Conservation (phyloP, 2,329 filamentous ascomycete species). For the Rutstroemia sp. region DNA sequence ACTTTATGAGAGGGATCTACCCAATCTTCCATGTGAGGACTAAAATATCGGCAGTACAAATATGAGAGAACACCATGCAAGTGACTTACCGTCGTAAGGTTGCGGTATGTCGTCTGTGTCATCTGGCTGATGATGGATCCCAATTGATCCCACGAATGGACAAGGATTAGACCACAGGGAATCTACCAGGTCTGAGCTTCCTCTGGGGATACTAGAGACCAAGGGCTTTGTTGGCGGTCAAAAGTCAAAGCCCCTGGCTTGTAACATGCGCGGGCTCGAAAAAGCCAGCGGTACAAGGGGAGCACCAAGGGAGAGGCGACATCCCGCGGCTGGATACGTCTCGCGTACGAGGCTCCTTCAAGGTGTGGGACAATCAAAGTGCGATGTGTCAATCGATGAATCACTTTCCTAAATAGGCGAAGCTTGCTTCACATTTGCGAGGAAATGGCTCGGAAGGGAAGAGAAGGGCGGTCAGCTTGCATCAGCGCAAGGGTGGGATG, state of each 20-base stretch:
- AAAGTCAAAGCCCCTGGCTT: conserved; percentile 26
- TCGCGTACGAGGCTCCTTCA: conserved; percentile 9
- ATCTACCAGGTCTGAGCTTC: conserved; percentile 28
- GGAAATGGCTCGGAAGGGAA: background rate
- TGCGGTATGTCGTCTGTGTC: conserved; percentile 29
- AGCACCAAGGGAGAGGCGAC: conserved; percentile 5
- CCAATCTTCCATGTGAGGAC: conserved; percentile 19
- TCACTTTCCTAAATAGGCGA: conserved; percentile 5
- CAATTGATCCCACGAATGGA: conserved; percentile 20
- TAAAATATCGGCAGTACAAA: conserved; percentile 28
- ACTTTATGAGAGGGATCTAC: conserved; percentile 19
- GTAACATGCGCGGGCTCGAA: conserved; percentile 22
- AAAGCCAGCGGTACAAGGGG: conserved; percentile 20
- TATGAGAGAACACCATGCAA: conserved; percentile 26
- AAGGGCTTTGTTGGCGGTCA: conserved; percentile 25
- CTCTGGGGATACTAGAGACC: conserved; percentile 23
- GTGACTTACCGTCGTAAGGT: conserved; percentile 27
- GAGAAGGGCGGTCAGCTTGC: conserved; percentile 6
- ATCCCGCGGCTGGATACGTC: conserved; percentile 9
- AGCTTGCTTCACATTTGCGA: conserved; percentile 2
- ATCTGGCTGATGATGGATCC: conserved; percentile 25
- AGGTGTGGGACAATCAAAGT: conserved; percentile 22
- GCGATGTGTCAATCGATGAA: conserved; percentile 11
- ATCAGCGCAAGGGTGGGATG: conserved; percentile 7
- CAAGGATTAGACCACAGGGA: conserved; percentile 13